Base-by-base conservation (phyloP, 2,329 filamentous ascomycete species). In the Cladosporium sp. region DNA sequence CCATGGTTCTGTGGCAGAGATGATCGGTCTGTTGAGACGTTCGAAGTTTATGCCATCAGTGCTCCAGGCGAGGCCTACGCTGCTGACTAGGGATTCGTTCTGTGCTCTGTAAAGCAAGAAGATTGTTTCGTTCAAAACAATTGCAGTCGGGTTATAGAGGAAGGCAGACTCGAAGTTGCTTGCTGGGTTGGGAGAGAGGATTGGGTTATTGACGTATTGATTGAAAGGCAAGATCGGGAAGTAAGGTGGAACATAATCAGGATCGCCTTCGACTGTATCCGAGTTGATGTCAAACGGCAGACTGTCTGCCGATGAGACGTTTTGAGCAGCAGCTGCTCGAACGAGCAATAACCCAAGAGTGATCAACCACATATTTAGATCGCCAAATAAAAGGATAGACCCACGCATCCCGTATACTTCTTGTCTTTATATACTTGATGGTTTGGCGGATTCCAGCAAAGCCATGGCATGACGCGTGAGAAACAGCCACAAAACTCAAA, bases 81-180 rank as follows among this genome's bases (percentile, higher is more conserved):
- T 73, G 18, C 76, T 77, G 5, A 71, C 73, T 46, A 73, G 72
- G 18, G 68, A 70, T 1, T 67, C 67, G 66, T 78, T 75, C 65
- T 78, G 77, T 3, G 77, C 76, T 10, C 76, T 74, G 68, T 78
- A 78, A 4, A 79, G 70, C 18, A 79, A 68, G 63, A 74, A 77
- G 39, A 79, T 69, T 10, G 65, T 74, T 21, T 72, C 66, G 32
- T 76, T 71, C 13, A 76, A 64, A 1, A 75, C 73, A 10, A 75
- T 74, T 11, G 73, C 72, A 18, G 71, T 70, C 2, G 72, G 71
- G 30, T 75, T 74, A 68, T 74, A 74, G 16, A 74, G 69, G 57
- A 70, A 75, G 1, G 72, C 73, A 16, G 68, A 74, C 63, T 76
- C 74, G 59, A 70, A 75, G 48, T 71, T 67, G 57, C 69, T 68